Conservation (phyloP, 2,329 filamentous ascomycete genomes). For the Plenodomus lindquistii region DNA sequence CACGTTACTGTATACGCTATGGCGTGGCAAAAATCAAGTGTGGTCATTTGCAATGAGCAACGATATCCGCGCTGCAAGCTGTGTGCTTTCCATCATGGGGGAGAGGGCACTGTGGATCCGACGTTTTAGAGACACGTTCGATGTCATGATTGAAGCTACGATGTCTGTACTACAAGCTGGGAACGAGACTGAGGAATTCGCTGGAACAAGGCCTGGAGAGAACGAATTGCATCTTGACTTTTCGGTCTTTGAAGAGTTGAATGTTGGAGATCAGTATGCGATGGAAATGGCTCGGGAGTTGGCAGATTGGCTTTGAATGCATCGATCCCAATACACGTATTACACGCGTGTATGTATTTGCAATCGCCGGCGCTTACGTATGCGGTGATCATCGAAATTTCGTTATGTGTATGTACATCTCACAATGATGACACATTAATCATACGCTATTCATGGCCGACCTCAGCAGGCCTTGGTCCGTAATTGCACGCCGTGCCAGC, state of each 20-base stretch:
- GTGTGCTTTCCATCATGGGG: too few relatives aligned
- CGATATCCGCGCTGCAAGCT: too few relatives aligned
- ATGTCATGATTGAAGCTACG: constrained; percentile 17
- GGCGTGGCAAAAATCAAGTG: too few relatives aligned
- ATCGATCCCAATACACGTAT: background rate
- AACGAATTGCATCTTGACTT: too few relatives aligned
- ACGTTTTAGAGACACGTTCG: constrained; percentile 14
- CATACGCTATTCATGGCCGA: background rate
- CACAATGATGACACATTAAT: constrained; percentile 9
- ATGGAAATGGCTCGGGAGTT: constrained; percentile 13
- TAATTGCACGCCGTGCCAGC: constrained; percentile 82
- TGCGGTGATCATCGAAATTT: too few relatives aligned
- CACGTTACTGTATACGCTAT: too few relatives aligned
- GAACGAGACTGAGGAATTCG: constrained; percentile 4
- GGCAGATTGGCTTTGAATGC: constrained; percentile 4
- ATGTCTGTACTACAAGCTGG: constrained; percentile 11
- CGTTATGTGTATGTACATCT: constrained; percentile 1
- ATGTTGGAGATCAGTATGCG: constrained; percentile 4
- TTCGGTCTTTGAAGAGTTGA: too few relatives aligned
- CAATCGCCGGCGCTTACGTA: too few relatives aligned
- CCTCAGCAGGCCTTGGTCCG: constrained; percentile 62
- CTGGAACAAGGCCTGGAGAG: too few relatives aligned
- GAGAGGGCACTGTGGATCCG: too few relatives aligned
- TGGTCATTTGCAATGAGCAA: too few relatives aligned
- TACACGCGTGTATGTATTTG: too few relatives aligned